Percentiles rank a stretch among this genome's conserved stretches.
phyloP scores from a whole-genome alignment of 441 rosid genomes.

The Gossypium gossypioides region DNA sequence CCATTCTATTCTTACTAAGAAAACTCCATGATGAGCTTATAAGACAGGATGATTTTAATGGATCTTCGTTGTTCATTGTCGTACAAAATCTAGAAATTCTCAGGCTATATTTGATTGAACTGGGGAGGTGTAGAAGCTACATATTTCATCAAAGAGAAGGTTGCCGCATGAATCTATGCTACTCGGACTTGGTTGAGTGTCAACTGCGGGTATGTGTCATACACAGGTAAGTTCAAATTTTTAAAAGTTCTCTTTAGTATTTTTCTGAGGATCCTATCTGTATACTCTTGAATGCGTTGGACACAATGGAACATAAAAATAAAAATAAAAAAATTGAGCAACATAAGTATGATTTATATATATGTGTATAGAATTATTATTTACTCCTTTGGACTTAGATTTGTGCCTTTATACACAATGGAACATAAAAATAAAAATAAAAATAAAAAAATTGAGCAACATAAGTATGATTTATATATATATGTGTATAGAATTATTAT shows the following conservation, averaged over 20 bases:
- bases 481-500: background rate
- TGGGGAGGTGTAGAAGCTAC: background rate
- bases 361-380: background rate
- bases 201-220: background rate
- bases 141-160: background rate
- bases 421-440: too few species aligned
- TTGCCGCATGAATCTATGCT: background rate
- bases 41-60: background rate
- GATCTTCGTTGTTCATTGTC: background rate
- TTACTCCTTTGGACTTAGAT: slow-evolving; percentile 1
- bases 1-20: background rate
- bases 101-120: background rate
- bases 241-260: background rate
- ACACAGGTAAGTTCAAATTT: background rate
- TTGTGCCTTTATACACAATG: background rate
- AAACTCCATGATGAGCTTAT: background rate
- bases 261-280: too few species aligned
- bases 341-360: background rate
- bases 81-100: background rate
- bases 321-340: background rate
- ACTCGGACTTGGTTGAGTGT: background rate
- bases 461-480: background rate
- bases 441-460: background rate
- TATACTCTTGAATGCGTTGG: too few species aligned
- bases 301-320: too few species aligned